Percentiles rank a stretch among this genome's conserved stretches.
Conservation (phyloP, 371 early-diverging fungal species). For the Mucor racemosus region DNA sequence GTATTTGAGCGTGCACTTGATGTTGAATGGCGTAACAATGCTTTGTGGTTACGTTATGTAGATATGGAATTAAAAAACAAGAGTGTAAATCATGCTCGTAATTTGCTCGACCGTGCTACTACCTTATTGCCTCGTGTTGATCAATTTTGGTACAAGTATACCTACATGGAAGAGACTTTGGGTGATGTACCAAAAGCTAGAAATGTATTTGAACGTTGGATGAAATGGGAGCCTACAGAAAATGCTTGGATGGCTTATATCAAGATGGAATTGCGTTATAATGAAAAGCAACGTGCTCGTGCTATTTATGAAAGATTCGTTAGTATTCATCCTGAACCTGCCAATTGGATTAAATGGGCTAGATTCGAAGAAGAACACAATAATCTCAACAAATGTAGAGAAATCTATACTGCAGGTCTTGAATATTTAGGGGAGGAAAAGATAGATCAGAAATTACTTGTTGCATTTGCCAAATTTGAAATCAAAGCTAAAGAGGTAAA, state of each 20-base stretch:
- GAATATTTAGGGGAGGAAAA: slow-evolving; percentile 87
- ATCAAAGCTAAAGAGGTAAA: slow-evolving; percentile 80
- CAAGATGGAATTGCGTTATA: slow-evolving; percentile 91
- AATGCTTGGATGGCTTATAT: slow-evolving; percentile 94
- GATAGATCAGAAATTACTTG: slow-evolving; percentile 88
- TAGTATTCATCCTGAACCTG: slow-evolving; percentile 88
- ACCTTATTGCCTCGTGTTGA: slow-evolving; percentile 91
- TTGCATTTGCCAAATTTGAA: slow-evolving; percentile 96
- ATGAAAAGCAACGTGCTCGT: slow-evolving; percentile 84
- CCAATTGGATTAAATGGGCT: slow-evolving; percentile 96
- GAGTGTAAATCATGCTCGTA: slow-evolving; percentile 91
- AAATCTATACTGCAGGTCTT: slow-evolving; percentile 87
- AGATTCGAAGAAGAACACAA: slow-evolving; percentile 90
- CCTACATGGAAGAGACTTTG: slow-evolving; percentile 96
- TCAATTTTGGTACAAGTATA: slow-evolving; percentile 98
- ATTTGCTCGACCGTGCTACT: slow-evolving; percentile 91
- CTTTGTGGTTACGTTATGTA: slow-evolving; percentile 91
- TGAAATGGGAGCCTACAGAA: slow-evolving; percentile 96
- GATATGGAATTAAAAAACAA: slow-evolving; percentile 97
- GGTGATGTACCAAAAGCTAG: slow-evolving; percentile 91
- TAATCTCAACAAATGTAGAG: slow-evolving; percentile 77
- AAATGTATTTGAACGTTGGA: slow-evolving; percentile 97
- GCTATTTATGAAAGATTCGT: slow-evolving; percentile 87
- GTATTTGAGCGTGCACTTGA: slow-evolving; percentile 93
- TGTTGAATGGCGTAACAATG: slow-evolving; percentile 83